These are phyloP conservation scores for Aureobasidium sp. DNA, from an alignment of 2,329 filamentous ascomycete species.

Conservation along the genomic window DNA sequence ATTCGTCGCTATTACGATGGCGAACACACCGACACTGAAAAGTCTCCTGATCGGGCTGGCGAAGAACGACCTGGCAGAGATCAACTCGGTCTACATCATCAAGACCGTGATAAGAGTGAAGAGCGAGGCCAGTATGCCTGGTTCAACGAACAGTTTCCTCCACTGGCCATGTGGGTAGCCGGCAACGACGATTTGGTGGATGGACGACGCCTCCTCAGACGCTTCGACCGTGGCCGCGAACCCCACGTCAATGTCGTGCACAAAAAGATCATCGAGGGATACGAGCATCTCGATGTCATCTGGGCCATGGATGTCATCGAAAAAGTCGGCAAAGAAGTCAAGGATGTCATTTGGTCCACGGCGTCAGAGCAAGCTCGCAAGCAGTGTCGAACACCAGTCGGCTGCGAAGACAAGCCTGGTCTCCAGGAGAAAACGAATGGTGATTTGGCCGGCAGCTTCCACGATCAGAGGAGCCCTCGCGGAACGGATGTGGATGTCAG, in stretches of 20 bases:
- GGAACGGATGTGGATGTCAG: background rate
- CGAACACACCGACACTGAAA: conserved; percentile 13
- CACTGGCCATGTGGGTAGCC: conserved; percentile 81
- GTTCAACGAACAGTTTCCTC: conserved; percentile 73
- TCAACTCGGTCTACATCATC: conserved; percentile 12
- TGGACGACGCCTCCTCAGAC: conserved; percentile 61
- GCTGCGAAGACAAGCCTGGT: conserved; percentile 45
- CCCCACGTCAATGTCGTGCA: conserved; percentile 76
- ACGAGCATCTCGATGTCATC: conserved; percentile 89
- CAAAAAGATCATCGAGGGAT: conserved; percentile 72
- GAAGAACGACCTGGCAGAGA: background rate
- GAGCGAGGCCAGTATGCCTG: conserved; percentile 51
- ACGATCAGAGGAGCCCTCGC: background rate
- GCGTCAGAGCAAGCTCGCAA: conserved; percentile 47
- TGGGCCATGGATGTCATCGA: conserved; percentile 88
- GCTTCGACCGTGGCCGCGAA: conserved; percentile 70
- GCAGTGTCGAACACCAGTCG: conserved; percentile 54
- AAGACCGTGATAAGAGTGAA: conserved; percentile 23
- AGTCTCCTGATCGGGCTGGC: background rate
- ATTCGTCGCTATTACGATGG: conserved; percentile 28
- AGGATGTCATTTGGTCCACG: conserved; percentile 78
- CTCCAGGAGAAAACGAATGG: background rate
- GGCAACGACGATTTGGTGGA: conserved; percentile 81
- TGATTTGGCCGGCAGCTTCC: background rate
- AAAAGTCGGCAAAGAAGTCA: conserved; percentile 71